These are phyloP conservation scores for Phytophthora megakarya DNA, from an alignment of 352 stramenopile species.

Conservation along the genomic window DNA sequence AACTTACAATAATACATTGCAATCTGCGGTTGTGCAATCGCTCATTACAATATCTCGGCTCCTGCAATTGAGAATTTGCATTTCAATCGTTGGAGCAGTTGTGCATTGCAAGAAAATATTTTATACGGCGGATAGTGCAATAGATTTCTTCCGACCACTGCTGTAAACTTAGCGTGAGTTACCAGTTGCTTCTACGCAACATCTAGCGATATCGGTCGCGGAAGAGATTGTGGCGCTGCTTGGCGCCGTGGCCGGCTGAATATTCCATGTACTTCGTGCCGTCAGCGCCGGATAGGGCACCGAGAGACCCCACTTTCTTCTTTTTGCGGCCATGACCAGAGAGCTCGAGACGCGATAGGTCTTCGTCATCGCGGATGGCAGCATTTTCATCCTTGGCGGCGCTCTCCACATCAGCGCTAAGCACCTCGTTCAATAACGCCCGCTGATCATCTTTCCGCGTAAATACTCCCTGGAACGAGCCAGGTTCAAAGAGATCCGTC, in stretches of 20 bases:
- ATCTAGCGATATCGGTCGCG: conserved; percentile 78
- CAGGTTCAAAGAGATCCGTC: conserved; percentile 91
- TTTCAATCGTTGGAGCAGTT: too few relatives aligned
- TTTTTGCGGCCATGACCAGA: conserved; percentile 66
- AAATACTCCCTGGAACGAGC: conserved; percentile 81
- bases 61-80: too few relatives aligned
- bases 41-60: too few relatives aligned
- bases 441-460: conserved; percentile 82
- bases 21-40: too few relatives aligned
- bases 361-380: conserved; percentile 83
- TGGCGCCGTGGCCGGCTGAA: conserved; percentile 77
- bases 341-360: conserved; percentile 75
- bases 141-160: too few relatives aligned
- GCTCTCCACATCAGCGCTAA: conserved; percentile 82
- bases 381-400: conserved; percentile 83
- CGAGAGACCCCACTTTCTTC: conserved; percentile 77
- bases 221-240: conserved; percentile 88
- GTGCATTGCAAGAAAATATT: too few relatives aligned
- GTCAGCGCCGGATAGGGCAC: conserved; percentile 77
- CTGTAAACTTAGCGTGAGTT: too few relatives aligned
- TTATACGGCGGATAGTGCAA: too few relatives aligned
- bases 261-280: conserved; percentile 89
- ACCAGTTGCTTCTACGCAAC: background rate
- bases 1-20: too few relatives aligned
- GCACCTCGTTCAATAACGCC: conserved; percentile 76